phyloP scores from a whole-genome alignment of 2,329 filamentous ascomycete species.

The Dendrostoma leiphaemia region DNA sequence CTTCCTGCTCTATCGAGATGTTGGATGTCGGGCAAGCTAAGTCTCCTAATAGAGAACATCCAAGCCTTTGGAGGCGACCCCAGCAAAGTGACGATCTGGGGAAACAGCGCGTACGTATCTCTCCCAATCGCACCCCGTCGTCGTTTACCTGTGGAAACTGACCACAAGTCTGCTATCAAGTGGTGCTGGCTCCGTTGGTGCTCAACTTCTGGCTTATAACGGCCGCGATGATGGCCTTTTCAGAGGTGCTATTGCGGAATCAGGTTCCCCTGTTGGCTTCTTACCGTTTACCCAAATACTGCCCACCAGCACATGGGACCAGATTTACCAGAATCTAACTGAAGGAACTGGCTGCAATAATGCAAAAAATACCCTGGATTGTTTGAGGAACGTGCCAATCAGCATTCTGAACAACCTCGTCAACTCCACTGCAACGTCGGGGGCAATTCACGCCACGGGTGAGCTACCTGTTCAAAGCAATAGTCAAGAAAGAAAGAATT shows the following conservation, averaged over 20 bases:
- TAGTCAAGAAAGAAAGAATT: too few relatives aligned
- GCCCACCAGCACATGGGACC: constrained; percentile 14
- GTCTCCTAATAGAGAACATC: too few relatives aligned
- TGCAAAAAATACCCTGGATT: constrained; percentile 7
- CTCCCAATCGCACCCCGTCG: too few relatives aligned
- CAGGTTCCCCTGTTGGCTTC: constrained; percentile 2
- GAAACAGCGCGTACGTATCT: too few relatives aligned
- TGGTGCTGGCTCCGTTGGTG: constrained; percentile 38
- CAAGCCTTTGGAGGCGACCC: constrained; percentile 39
- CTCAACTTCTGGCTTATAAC: constrained; percentile 23
- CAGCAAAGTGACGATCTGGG: constrained; percentile 30
- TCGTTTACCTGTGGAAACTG: background rate
- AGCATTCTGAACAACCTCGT: constrained; percentile 5
- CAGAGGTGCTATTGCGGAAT: constrained; percentile 27
- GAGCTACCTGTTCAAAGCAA: too few relatives aligned
- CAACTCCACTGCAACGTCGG: constrained; percentile 11
- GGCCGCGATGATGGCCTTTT: constrained; percentile 47
- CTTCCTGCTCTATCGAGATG: too few relatives aligned
- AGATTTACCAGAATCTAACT: constrained; percentile 9
- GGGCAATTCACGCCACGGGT: too few relatives aligned
- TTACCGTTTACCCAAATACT: background rate
- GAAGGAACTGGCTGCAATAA: constrained; percentile 3
- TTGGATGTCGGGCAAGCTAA: too few relatives aligned
- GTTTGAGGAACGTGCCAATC: constrained; percentile 10
- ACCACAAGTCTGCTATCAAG: constrained; percentile 36